Base-by-base conservation (phyloP, 192 early-diverging fungal genomes). In the Backusella liffmaniae region DNA sequence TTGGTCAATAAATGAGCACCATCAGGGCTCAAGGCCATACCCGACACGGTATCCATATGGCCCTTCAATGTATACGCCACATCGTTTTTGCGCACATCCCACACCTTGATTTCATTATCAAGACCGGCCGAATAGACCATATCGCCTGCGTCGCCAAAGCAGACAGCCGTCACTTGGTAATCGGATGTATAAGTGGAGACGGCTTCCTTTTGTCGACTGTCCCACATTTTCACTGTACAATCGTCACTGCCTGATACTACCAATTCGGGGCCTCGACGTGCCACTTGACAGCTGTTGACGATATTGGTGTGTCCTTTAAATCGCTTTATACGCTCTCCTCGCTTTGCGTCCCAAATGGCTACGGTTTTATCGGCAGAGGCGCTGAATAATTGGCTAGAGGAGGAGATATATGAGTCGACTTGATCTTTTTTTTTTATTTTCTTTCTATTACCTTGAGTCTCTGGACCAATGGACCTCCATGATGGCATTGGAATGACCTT, bases 381-480 rank as follows among this genome's bases (percentile, higher is more conserved):
- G 46, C 94, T 94, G 73, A 91, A 93, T 29, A 99, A 80, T 70
- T 91, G 88, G 67, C 88, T 94, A 23, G 16, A 30, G 2, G 73
- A 75, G 36, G n/a, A n/a, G n/a, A 18, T 15, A n/a, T 44, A 16
- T 4, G 42, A 44, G 15, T 13, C 42, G 12, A 13, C 12, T 44
- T 16, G 13, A 62, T 49, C 3, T 10, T 51, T 32, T 10, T 51
- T 32, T 35, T 70, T 49, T 21, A 5, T 37, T 13, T 30, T 32
- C 23, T 51, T 59, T 39, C 32, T 44, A 32, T 23, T 82, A 91
- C 91, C 79, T 90, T 67, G 86, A 89, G 77, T 95, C 93, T 23
- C 92, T 84, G 62, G 95, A 93, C 98, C 98, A 99, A 65, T 95
- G 92, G 21, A 97, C 76, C 80, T 99, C 94, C 75, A 97, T 73